phyloP scores from a whole-genome alignment of 2,329 filamentous ascomycete species.

The Zasmidium cellare region DNA sequence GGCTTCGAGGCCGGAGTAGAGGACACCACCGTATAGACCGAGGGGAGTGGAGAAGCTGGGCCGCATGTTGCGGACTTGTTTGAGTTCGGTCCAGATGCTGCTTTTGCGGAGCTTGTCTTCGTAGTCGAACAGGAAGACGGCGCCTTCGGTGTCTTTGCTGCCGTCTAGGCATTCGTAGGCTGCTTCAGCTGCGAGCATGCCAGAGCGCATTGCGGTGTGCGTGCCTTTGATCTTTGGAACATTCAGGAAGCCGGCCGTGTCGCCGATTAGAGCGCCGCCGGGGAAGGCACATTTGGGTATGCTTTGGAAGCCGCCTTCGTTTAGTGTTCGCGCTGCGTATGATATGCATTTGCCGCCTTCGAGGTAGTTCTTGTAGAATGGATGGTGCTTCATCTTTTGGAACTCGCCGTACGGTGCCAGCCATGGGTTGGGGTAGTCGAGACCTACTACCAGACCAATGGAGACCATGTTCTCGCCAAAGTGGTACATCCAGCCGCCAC shows the following conservation, averaged over 20 bases:
- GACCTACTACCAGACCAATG: conserved; percentile 84
- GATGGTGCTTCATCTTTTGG: conserved; percentile 97
- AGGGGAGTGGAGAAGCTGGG: conserved; percentile 89
- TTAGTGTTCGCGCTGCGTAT: conserved; percentile 86
- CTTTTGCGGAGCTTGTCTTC: conserved; percentile 85
- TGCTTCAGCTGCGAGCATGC: conserved; percentile 93
- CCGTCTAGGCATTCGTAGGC: conserved; percentile 71
- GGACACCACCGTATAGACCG: conserved; percentile 82
- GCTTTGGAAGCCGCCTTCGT: conserved; percentile 95
- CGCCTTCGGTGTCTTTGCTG: conserved; percentile 57
- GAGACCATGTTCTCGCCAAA: conserved; percentile 97
- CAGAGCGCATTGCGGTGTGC: conserved; percentile 95
- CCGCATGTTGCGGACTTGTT: conserved; percentile 95
- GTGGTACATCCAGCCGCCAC: conserved; percentile 99
- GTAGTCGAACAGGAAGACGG: conserved; percentile 92
- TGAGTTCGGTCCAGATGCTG: conserved; percentile 89
- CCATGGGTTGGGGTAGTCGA: conserved; percentile 97
- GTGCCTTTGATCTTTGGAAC: conserved; percentile 98
- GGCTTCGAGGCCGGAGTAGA: conserved; percentile 92
- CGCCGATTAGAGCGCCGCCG: conserved; percentile 90
- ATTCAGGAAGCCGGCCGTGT: conserved; percentile 95
- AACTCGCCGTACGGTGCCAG: conserved; percentile 94
- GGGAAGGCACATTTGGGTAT: conserved; percentile 97
- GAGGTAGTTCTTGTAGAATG: conserved; percentile 81
- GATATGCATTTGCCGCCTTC: conserved; percentile 97